Evolutionary conservation across 495 filamentous ascomycete genomes (phyloP).

Genomic region (Podospora conica): DNA sequence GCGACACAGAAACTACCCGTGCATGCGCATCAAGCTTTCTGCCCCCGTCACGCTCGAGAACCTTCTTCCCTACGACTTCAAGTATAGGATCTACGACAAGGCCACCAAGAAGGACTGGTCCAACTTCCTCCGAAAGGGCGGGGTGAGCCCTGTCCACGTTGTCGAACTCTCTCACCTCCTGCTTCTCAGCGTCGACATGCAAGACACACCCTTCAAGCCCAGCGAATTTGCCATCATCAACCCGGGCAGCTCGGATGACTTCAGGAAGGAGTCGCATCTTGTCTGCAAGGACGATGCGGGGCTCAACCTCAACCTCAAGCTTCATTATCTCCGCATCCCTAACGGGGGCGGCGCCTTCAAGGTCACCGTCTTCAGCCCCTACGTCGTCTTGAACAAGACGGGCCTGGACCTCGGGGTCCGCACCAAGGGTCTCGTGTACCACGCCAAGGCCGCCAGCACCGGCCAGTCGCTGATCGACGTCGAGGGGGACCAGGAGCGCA

Average conservation of each 20-base stretch:
- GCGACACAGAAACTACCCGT: conserved; percentile 67
- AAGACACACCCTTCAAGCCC: conserved; percentile 88
- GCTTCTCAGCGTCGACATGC: conserved; percentile 86
- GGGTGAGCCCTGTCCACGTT: conserved; percentile 93
- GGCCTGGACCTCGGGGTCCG: conserved; percentile 83
- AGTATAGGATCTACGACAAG: conserved; percentile 97
- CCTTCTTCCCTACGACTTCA: conserved; percentile 94
- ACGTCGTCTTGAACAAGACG: conserved; percentile 91
- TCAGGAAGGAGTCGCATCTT: conserved; percentile 73
- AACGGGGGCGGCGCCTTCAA: conserved; percentile 95
- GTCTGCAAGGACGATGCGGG: conserved; percentile 77
- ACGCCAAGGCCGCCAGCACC: conserved; percentile 67
- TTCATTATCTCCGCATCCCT: conserved; percentile 90
- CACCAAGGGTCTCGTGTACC: conserved; percentile 79
- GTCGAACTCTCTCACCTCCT: conserved; percentile 92
- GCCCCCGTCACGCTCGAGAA: conserved; percentile 94
- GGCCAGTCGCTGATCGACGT: conserved; percentile 53
- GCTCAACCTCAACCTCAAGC: conserved; percentile 67
- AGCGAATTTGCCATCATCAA: conserved; percentile 98
- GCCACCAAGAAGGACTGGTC: conserved; percentile 98
- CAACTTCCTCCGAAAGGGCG: conserved; percentile 93
- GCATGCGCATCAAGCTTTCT: conserved; percentile 85
- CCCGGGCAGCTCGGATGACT: conserved; percentile 79
- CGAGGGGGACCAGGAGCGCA: conserved; percentile 40
- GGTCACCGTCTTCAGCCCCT: conserved; percentile 86